Conservation (phyloP, 2,329 filamentous ascomycete genomes). For the Exophiala dermatitidis region DNA sequence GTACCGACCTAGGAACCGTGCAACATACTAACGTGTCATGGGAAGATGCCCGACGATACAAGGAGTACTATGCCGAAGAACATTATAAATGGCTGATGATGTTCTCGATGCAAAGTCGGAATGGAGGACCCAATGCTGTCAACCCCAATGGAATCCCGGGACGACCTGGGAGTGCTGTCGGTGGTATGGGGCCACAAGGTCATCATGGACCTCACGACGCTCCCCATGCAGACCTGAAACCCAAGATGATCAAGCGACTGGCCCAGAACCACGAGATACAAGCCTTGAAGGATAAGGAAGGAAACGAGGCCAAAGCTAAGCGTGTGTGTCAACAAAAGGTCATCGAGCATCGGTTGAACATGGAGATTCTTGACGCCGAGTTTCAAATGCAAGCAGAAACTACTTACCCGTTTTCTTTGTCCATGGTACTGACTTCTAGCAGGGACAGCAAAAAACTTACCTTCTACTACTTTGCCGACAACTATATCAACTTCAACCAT, state of each 20-base stretch:
- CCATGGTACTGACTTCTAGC: constrained; percentile 19
- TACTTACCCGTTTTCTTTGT: neutral
- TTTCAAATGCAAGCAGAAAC: constrained; percentile 78
- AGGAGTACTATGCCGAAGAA: constrained; percentile 86
- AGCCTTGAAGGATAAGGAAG: constrained; percentile 86
- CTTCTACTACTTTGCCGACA: constrained; percentile 97
- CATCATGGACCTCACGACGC: constrained; percentile 68
- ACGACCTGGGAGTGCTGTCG: constrained; percentile 62
- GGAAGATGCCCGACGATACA: constrained; percentile 77
- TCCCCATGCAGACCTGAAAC: constrained; percentile 70
- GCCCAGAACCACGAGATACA: constrained; percentile 88
- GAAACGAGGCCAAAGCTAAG: constrained; percentile 95
- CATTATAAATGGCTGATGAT: constrained; percentile 99
- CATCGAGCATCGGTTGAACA: constrained; percentile 84
- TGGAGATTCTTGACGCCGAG: constrained; percentile 98
- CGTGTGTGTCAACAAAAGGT: constrained; percentile 95
- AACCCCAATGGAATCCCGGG: constrained; percentile 51
- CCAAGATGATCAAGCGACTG: constrained; percentile 92
- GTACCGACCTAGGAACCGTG: constrained; percentile 90
- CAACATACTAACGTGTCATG: constrained; percentile 81
- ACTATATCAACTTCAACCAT: constrained; percentile 96
- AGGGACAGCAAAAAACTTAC: constrained; percentile 99
- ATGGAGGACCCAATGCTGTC: constrained; percentile 37
- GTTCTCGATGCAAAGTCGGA: constrained; percentile 72
- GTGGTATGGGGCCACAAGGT: constrained; percentile 68